Percentiles rank a stretch among this genome's conserved stretches.
Evolutionary conservation across 257 asterid species (phyloP).

Genomic region (Penstemon davidsonii): DNA sequence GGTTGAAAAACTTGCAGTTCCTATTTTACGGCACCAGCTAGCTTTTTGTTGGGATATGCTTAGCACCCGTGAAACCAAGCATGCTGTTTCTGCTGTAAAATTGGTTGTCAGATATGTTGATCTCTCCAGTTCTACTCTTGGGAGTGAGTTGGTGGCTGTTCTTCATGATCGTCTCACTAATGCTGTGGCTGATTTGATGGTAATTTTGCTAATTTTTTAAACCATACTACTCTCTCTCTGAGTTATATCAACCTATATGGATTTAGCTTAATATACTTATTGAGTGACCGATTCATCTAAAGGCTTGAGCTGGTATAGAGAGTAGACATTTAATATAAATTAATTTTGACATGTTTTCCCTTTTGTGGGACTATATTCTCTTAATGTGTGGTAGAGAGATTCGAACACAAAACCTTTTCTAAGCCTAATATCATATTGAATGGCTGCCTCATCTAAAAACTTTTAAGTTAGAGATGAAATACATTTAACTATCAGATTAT

Average conservation of each 20-base stretch:
- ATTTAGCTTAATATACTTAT: not conserved
- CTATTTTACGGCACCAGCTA: constrained; percentile 78
- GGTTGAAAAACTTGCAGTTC: constrained; percentile 87
- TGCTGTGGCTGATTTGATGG: constrained; percentile 78
- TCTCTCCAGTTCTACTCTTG: constrained; percentile 62
- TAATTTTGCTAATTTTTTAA: constrained; percentile 30
- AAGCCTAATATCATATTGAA: too few species aligned
- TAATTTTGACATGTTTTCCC: too few species aligned
- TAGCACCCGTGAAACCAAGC: constrained; percentile 75
- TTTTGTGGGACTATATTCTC: too few species aligned
- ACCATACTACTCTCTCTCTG: not conserved
- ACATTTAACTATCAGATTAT: too few species aligned
- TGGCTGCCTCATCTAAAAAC: too few species aligned
- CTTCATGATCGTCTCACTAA: constrained; percentile 79
- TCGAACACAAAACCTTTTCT: too few species aligned
- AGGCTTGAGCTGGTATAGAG: too few species aligned
- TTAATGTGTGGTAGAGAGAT: too few species aligned
- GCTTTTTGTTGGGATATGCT: constrained; percentile 82
- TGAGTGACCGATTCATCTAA: not conserved
- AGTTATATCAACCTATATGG: constrained; percentile 7
- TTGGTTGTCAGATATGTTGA: constrained; percentile 71
- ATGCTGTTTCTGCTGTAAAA: constrained; percentile 75
- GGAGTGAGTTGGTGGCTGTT: constrained; percentile 58
- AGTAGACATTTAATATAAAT: too few species aligned
- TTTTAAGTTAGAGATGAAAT: too few species aligned